Conservation (phyloP, 495 filamentous ascomycete species). For the Amniculicola lignicola region DNA sequence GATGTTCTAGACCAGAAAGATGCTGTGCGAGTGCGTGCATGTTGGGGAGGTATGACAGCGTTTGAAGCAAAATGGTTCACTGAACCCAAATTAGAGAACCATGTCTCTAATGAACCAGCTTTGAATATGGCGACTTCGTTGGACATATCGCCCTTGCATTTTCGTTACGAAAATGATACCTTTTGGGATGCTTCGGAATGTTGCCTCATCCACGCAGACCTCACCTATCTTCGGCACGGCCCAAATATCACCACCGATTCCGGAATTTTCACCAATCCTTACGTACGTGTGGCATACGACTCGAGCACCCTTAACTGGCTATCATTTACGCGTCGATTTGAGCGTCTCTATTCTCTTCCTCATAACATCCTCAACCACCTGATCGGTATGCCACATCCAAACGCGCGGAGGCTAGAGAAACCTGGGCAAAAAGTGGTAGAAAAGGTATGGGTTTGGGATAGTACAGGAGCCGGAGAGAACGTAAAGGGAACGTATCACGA, state of each 20-base stretch:
- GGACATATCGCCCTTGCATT: conserved; percentile 50
- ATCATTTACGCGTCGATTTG: conserved; percentile 28
- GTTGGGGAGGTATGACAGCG: conserved; percentile 78
- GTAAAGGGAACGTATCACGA: conserved; percentile 1
- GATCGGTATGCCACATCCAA: conserved; percentile 14
- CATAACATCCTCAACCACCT: conserved; percentile 23
- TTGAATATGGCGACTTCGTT: neutral
- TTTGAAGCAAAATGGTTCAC: conserved; percentile 66
- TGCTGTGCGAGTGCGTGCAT: conserved; percentile 67
- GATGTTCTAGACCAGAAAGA: conserved; percentile 63
- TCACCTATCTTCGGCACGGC: conserved; percentile 15
- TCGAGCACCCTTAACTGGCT: conserved; percentile 27
- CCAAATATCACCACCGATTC: conserved; percentile 9
- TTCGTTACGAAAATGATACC: conserved; percentile 61
- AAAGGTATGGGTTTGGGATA: conserved; percentile 9
- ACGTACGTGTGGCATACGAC: conserved; percentile 37
- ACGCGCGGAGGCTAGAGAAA: conserved; percentile 16
- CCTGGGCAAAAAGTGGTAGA: conserved; percentile 18
- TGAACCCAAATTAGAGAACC: conserved; percentile 11
- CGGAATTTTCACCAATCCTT: conserved; percentile 40
- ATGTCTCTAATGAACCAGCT: neutral
- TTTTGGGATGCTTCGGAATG: conserved; percentile 78
- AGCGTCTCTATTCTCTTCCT: conserved; percentile 20
- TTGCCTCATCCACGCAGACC: conserved; percentile 49
- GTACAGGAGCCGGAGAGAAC: neutral